Base-by-base conservation (phyloP, 2,329 filamentous ascomycete genomes). In the Sporothrix humicola region DNA sequence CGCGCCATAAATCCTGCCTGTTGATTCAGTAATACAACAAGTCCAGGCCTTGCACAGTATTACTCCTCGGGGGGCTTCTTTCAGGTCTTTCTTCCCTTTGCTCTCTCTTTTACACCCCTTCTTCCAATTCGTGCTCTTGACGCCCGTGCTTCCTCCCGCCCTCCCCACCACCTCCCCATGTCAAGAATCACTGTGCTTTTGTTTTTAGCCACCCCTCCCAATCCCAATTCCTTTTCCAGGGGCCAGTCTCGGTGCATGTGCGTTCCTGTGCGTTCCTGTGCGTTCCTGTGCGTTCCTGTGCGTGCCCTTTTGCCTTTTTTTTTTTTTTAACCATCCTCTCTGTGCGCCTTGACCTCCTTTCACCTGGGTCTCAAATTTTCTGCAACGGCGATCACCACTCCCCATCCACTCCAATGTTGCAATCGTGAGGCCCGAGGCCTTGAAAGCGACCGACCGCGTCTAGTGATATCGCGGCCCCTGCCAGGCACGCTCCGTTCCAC, bases 351-450 rank as follows among this genome's bases (percentile, higher is more conserved):
- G 26, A 44, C 59, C n/a, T 58, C n/a, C 59, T 17, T 52, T 44
- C 42, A 42, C 46, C 73, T 20, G 42, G 20, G 20, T 15, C 10
- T 31, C n/a, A 13, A 59, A 66, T 26, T 71, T 66, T 20, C 46
- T 56, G 13, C 50, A 72, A 58, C 52, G 71, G 26, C 20, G 65
- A 73, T 73, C 65, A 31, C 37, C 50, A 20, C 37, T 70, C n/a
- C 71, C 58, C 31, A 17, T 42, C 17, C 48, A 66, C 37, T 12
- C 69, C 73, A 72, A 74, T 74, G 73, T 65, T 72, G 54, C 65
- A 65, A 42, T 72, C 50, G 54, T 65, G 56, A 72, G 73, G 73
- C 73, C 23, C 65, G 46, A 50, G 70, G 54, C 73, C 73, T 61
- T 65, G 42, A 50, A 50, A 59, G 56, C 70, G 54, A 63, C 48